Base-by-base conservation (phyloP, 2,329 filamentous ascomycete species). In the Teratosphaeriaceae sp. region DNA sequence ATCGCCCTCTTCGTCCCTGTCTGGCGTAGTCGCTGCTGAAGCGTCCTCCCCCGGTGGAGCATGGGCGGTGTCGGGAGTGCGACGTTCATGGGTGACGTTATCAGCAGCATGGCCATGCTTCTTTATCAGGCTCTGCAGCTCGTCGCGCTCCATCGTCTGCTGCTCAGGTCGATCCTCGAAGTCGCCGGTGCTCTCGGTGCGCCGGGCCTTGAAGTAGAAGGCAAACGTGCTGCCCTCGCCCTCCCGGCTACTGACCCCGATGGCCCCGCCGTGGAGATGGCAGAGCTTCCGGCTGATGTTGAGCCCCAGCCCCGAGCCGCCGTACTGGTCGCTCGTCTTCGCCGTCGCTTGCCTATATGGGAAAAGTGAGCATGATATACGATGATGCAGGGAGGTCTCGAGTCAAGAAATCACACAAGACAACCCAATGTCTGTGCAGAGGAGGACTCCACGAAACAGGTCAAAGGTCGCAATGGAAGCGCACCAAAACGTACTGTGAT, bases 261-360 rank as follows among this genome's bases (percentile, higher is more conserved):
- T 71, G 23, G 69, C 65, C 4, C 69, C 69, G 30, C 69, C 68
- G 42, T 63, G 59, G 7, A 60, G 42, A 43, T 72, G 66, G 8
- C 65, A 64, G 16, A 72, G 56, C 34, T 70, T 60, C n/a, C 68
- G 65, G 3, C 65, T 67, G 39, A 72, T 72, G 53, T 69, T 70
- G 0, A 72, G 57, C 1, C 69, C 69, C 1, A 70, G 54, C 1
- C 68, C 68, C 23, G 59, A 64, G 21, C 68, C 68, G 6, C 68
- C 68, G 29, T 71, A 70, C 24, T 66, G 64, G 21, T 54, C 55
- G 37, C 60, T 54, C 1, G 60, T 61, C 39, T 61, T 60, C 5
- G 60, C 58, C 11, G 49, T 50, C 8, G 55, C 58, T 29, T 63
- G 67, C 51, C 20, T 57, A 58, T 49, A 69, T 65, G 9, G 8